Evolutionary conservation across 805 yeast species (phyloP), one percentile per base, ranked within the genome.

Genomic region (Lipomyces oligophaga): DNA sequence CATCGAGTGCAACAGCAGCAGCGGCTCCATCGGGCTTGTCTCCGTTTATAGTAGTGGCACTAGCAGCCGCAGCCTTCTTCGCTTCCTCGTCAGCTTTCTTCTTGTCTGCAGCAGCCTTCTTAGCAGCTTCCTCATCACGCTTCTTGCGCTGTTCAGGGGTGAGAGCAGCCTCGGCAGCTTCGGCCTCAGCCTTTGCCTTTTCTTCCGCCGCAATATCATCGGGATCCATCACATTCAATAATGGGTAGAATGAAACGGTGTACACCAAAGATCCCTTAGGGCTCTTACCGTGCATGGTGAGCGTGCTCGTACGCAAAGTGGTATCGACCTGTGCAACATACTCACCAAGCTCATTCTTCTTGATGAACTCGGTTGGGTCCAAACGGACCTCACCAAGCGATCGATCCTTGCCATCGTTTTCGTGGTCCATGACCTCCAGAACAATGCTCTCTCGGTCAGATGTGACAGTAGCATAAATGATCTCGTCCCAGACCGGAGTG

Each of bases 381-480:
- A 93, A 67, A 59, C 81, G 82, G 68, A 85, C 82, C 2, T 82
- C 75, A 43, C 99, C 99, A 39, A 93, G 75, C 3, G 94, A 78
- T 60, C 96, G 79, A 66, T 93, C 98, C 34, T 79, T 77, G n/a
- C 83, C 77, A 43, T 69, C 75, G 49, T 75, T 76, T 67, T 89
- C 90, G 27, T 83, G 84, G 67, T 93, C 97, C 96, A 93, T 85
- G 5, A 81, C 94, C 63, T 93, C 97, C 45, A 93, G 64, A 1
- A 89, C 80, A 53, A 93, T 67, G 60, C 76, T 81, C 66, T 89
- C 97, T 62, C 83, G 82, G 20, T 87, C 79, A 36, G 90, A 83
- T 4, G 94, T 77, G 15, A 93, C 77, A 3, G 96, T 83, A 24
- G 86, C 77, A 66, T 86, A 93, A 41, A 86, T 70, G 2, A 85